A percentile compares a stretch with the other conserved stretches of the same genome.
phyloP scores from a whole-genome alignment of 257 asterid species.

The Nicotiana attenuata region DNA sequence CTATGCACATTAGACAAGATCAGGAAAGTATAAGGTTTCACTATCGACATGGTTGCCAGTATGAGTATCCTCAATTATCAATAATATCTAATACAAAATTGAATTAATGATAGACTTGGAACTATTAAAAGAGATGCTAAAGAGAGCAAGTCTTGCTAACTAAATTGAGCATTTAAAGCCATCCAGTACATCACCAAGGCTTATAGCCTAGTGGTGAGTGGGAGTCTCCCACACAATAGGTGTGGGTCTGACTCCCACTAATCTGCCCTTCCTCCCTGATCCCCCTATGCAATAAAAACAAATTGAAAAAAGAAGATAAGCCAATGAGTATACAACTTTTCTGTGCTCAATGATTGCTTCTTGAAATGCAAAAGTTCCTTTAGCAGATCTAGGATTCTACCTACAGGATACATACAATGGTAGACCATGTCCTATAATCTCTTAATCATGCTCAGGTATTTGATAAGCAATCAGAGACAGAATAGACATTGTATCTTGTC shows the following conservation, averaged over 20 bases:
- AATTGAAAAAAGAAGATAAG: too few relatives aligned
- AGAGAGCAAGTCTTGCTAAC: not conserved
- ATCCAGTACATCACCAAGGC: not conserved
- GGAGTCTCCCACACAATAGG: not conserved
- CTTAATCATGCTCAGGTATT: not conserved
- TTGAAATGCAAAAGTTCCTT: not conserved
- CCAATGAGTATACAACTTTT: not conserved
- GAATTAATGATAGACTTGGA: not conserved
- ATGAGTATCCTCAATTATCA: not conserved
- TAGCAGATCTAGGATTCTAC: not conserved
- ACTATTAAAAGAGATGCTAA: not conserved
- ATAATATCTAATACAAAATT: not conserved
- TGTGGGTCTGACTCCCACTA: not conserved
- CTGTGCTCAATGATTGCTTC: not conserved
- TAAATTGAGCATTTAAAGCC: not conserved
- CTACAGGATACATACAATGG: not conserved
- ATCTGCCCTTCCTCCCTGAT: not conserved
- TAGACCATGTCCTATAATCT: not conserved
- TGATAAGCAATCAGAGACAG: not conserved
- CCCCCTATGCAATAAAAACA: not conserved
- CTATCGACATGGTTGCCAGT: not conserved
- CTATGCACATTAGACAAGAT: not conserved
- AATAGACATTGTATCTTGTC: not conserved
- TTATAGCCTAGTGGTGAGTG: not conserved
- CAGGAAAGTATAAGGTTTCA: not conserved